These are phyloP conservation scores for Aurantiochytrium sp. DNA, from an alignment of 108 stramenopile species.

Conservation along the genomic window DNA sequence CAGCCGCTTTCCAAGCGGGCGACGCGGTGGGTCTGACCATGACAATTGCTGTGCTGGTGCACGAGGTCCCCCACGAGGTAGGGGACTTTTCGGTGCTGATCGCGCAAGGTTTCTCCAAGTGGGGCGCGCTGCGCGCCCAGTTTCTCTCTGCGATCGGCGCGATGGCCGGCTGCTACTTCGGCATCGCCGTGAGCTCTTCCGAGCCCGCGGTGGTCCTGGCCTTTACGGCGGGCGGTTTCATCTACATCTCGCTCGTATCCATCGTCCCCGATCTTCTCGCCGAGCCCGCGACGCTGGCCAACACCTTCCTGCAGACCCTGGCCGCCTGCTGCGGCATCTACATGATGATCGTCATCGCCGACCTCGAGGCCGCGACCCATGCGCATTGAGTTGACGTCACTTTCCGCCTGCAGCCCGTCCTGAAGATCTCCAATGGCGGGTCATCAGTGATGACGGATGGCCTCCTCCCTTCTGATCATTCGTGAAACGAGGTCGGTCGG, in stretches of 20 bases:
- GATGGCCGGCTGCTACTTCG: not conserved
- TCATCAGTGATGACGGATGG: too few relatives aligned
- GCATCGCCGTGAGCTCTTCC: not conserved
- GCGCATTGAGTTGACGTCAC: not conserved
- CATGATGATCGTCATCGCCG: conserved; percentile 26
- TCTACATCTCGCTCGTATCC: not conserved
- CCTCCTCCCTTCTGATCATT: too few relatives aligned
- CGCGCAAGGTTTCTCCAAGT: not conserved
- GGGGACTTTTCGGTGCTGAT: conserved; percentile 38
- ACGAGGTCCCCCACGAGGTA: conserved; percentile 38
- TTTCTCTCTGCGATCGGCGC: conserved; percentile 11
- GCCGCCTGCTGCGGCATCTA: not conserved
- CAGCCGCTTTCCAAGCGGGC: conserved; percentile 23
- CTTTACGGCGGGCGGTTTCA: conserved; percentile 19
- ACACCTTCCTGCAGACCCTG: not conserved
- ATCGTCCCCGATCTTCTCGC: not conserved
- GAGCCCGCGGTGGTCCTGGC: not conserved
- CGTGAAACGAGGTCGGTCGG: too few relatives aligned
- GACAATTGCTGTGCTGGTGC: conserved; percentile 21
- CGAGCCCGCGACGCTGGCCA: not conserved
- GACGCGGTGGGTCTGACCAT: not conserved
- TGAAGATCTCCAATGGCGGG: too few relatives aligned
- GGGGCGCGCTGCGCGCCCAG: conserved; percentile 1
- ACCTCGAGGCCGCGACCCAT: not conserved
- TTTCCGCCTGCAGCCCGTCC: too few relatives aligned